Evolutionary conservation across 2,329 filamentous ascomycete species (phyloP), one percentile per base, ranked within the genome.

Genomic region (Ascocoryne sarcoides): DNA sequence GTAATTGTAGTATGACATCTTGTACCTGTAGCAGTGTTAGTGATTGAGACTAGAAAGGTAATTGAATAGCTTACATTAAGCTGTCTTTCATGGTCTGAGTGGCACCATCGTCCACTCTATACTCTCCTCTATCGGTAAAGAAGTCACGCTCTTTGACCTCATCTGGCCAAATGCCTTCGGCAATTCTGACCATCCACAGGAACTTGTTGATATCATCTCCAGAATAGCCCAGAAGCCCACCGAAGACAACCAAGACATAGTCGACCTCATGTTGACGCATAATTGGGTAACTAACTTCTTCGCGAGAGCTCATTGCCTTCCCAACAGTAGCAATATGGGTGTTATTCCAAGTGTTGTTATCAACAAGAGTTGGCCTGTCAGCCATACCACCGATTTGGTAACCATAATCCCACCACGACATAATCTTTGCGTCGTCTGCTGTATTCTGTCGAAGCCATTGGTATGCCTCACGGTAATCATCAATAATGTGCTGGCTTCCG

Each of bases 301-400:
- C 92, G 33, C 85, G 75, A 5, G 89, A 95, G 67, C 84, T 92
- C 92, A 98, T 96, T 31, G 92, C 92, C 70, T 98, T 98, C 59
- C 92, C 92, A 43, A 98, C 92, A 10, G 92, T 98, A 39, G 92
- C 92, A 65, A 98, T 98, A 63, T 98, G 92, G 5, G 92, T 98
- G 70, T 98, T 98, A 73, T 98, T 98, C 92, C 92, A 98, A 2
- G 92, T 98, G 69, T 98, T 98, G 73, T 98, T 98, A 71, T 98
- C 92, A 23, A 98, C 92, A 23, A 98, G 73, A 1, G 92, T 98
- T 23, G 92, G 92, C 40, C 92, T 79, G 63, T 98, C 92, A 36
- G 92, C 92, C 92, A 98, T 98, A 52, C 92, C 92, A 68, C 92
- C 92, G 64, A 98, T 98, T 68, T 98, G 92, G 69, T 98, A 98